phyloP scores from a whole-genome alignment of 306 rosid species.

The Castanospermum australe region DNA sequence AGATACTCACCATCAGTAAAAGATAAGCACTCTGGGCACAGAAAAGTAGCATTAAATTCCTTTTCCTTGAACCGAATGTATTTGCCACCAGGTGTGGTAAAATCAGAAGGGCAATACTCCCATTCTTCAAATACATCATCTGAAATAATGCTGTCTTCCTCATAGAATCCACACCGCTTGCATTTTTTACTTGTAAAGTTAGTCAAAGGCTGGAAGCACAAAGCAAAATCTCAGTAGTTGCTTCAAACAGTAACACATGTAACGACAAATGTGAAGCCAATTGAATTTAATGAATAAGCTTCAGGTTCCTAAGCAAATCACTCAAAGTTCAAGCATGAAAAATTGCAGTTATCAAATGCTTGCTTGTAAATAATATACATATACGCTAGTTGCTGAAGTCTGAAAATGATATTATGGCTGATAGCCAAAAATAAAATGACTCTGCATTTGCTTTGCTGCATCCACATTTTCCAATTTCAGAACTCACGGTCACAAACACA shows the following conservation, averaged over 20 bases:
- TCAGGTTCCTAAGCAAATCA: conserved; percentile 9
- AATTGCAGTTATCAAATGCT: not conserved
- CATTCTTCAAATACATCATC: conserved; percentile 84
- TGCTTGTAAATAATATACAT: not conserved
- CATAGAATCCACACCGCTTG: conserved; percentile 92
- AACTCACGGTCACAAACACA: not conserved
- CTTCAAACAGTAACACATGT: conserved; percentile 9
- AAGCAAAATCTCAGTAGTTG: conserved; percentile 29
- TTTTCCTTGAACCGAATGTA: conserved; percentile 52
- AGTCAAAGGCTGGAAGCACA: conserved; percentile 83
- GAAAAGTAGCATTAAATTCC: conserved; percentile 72
- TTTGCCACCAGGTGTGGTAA: conserved; percentile 49
- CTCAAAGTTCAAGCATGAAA: not conserved
- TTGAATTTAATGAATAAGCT: not conserved
- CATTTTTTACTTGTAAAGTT: conserved; percentile 60
- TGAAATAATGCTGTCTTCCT: conserved; percentile 55
- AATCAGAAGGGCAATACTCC: conserved; percentile 93
- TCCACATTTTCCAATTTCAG: not conserved
- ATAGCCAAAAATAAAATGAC: not conserved
- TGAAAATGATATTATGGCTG: not conserved
- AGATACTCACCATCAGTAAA: conserved; percentile 52
- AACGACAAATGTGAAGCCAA: conserved; percentile 13
- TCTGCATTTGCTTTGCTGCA: not conserved
- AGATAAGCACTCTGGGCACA: conserved; percentile 58
- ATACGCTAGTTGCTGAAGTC: not conserved